phyloP scores from a whole-genome alignment of 345 rosid species.

The Euclidium syriacum region DNA sequence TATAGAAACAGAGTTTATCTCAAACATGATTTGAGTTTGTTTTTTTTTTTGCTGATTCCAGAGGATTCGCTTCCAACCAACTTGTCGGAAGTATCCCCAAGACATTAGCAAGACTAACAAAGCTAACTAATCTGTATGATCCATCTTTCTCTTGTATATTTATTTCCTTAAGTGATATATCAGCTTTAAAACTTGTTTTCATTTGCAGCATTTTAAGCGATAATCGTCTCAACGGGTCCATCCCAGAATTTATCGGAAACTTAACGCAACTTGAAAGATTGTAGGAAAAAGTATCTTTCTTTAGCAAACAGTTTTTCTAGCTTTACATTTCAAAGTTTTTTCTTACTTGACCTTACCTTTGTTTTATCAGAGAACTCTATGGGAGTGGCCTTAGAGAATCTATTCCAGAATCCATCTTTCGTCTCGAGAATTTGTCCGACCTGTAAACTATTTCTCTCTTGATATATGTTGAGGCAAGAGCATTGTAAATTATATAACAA shows the following conservation, averaged over 20 bases:
- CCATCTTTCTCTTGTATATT: background rate
- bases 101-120: constrained; percentile 34
- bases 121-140: constrained; percentile 38
- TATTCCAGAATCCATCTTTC: constrained; percentile 43
- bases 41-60: constrained; percentile 5
- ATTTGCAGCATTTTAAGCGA: constrained; percentile 31
- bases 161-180: no score
- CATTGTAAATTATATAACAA: no score
- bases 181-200: background rate
- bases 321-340: background rate
- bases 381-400: constrained; percentile 50
- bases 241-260: constrained; percentile 56
- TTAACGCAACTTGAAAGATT: constrained; percentile 54
- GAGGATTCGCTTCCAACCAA: constrained; percentile 39
- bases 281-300: constrained; percentile 39
- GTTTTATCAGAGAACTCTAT: constrained; percentile 39
- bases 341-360: background rate
- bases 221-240: constrained; percentile 61
- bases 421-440: constrained; percentile 28
- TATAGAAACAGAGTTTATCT: background rate
- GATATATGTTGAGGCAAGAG: no score
- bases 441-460: no score
- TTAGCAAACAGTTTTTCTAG: no score
- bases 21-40: background rate
- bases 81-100: constrained; percentile 43